These are phyloP conservation scores for Lasiosphaeriaceae sp. DNA, from an alignment of 495 filamentous ascomycete genomes.

Conservation along the genomic window DNA sequence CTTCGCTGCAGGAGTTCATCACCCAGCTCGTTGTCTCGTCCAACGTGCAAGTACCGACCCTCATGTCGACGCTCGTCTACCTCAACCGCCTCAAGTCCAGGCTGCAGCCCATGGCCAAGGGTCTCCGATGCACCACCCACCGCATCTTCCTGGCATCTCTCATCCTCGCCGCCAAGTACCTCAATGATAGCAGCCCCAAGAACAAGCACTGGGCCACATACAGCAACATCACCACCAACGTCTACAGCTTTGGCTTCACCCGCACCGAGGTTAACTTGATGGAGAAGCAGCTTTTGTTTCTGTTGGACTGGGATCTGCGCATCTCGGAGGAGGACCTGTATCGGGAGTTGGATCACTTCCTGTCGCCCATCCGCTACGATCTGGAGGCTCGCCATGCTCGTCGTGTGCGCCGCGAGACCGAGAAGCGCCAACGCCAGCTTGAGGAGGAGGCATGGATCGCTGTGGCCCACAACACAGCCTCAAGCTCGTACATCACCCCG, in stretches of 20 bases:
- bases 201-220: conserved; percentile 99
- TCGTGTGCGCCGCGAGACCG: conserved; percentile 38
- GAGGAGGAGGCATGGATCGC: conserved; percentile 22
- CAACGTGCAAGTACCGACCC: conserved; percentile 92
- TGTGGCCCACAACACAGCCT: conserved; percentile 2
- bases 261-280: conserved; percentile 95
- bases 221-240: conserved; percentile 63
- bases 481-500: conserved; percentile 31
- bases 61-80: conserved; percentile 96
- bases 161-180: conserved; percentile 91
- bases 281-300: conserved; percentile 94
- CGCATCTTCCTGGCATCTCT: conserved; percentile 94
- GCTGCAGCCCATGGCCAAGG: conserved; percentile 91
- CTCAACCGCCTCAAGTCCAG: conserved; percentile 76
- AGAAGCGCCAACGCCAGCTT: conserved; percentile 34
- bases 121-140: conserved; percentile 94
- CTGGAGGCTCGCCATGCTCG: conserved; percentile 36
- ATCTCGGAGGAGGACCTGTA: conserved; percentile 83
- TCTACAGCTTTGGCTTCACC: conserved; percentile 83
- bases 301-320: conserved; percentile 88
- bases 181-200: conserved; percentile 97
- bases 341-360: conserved; percentile 80
- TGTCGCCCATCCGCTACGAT: conserved; percentile 69
- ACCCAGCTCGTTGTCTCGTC: conserved; percentile 82
- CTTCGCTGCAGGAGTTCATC: conserved; percentile 86